Evolutionary conservation across 2,329 filamentous ascomycete genomes (phyloP).

Genomic region (Ceratocystis lukuohia): DNA sequence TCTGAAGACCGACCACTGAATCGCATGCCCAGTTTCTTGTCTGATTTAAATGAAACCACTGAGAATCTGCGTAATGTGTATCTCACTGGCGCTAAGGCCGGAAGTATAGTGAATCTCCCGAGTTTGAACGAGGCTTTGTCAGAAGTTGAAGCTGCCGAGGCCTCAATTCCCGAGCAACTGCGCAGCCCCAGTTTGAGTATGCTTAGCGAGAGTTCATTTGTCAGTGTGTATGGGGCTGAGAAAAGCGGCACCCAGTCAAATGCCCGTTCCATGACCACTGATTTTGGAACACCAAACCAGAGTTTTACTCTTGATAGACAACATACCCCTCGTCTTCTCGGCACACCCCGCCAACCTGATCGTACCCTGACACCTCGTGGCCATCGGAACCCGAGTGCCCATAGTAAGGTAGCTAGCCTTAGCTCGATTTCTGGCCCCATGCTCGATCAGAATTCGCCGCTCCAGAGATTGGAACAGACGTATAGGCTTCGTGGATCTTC

Average conservation of each 20-base stretch:
- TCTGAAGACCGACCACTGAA: constrained; percentile 27
- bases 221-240: constrained; percentile 44
- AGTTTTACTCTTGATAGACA: not conserved
- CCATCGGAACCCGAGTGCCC: constrained; percentile 3
- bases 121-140: constrained; percentile 21
- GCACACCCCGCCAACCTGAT: not conserved
- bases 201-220: constrained; percentile 53
- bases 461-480: constrained; percentile 35
- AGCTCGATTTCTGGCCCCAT: constrained; percentile 33
- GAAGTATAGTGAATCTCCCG: constrained; percentile 38
- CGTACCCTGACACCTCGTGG: constrained; percentile 14
- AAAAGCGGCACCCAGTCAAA: constrained; percentile 9
- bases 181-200: constrained; percentile 50
- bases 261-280: not conserved
- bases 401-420: constrained; percentile 20
- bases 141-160: constrained; percentile 16
- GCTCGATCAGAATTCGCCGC: constrained; percentile 34
- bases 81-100: constrained; percentile 31
- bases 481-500: constrained; percentile 21
- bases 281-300: not conserved
- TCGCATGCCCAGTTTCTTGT: constrained; percentile 52
- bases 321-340: constrained; percentile 12
- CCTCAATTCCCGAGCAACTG: constrained; percentile 25
- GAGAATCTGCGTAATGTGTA: constrained; percentile 50
- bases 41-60: constrained; percentile 44